These are phyloP conservation scores for Oryza meridionalis DNA, from an alignment of 176 grass and related monocot species.

Conservation along the genomic window DNA sequence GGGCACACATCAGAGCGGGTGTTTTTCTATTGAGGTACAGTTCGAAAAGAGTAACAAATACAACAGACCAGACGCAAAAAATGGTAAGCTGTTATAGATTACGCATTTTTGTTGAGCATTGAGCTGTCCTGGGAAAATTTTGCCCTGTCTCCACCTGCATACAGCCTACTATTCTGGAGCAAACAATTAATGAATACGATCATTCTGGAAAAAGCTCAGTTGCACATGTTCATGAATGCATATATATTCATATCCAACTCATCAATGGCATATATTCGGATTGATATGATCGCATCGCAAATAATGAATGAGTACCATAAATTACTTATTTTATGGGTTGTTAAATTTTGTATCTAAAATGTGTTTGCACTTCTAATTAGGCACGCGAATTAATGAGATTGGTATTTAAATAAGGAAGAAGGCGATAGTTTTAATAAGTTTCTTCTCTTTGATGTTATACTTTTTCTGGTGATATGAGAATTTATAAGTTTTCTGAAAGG, in stretches of 20 bases:
- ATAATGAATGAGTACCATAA: background rate
- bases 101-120: background rate
- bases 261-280: background rate
- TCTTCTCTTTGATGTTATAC: background rate
- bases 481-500: background rate
- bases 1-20: background rate
- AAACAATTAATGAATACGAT: background rate
- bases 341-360: background rate
- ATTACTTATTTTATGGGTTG: background rate
- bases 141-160: background rate
- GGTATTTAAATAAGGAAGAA: background rate
- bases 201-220: background rate
- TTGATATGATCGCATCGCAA: background rate
- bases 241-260: constrained; percentile 1
- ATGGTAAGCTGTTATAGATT: background rate
- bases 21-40: too few relatives aligned
- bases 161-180: background rate
- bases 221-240: background rate
- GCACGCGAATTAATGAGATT: background rate
- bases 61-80: background rate
- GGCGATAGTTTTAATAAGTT: background rate
- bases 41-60: background rate
- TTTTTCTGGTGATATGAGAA: background rate
- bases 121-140: background rate
- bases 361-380: background rate